Evolutionary conservation across 78 protist genomes (phyloP), one percentile per base, ranked within the genome.

Genomic region (Dictyostelium purpureum): DNA sequence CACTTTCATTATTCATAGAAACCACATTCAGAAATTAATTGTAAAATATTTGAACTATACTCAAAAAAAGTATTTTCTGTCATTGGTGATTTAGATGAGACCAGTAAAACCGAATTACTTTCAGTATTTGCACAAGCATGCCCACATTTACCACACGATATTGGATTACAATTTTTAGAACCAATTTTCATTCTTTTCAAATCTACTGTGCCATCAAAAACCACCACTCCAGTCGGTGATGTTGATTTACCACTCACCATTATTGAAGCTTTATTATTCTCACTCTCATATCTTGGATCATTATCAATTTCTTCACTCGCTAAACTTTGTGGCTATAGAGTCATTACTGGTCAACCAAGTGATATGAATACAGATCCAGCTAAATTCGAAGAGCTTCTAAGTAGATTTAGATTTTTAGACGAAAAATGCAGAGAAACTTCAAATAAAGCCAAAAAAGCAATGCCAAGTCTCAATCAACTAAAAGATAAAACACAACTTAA

Each of bases 331-430:
- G 92, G 78, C 14, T 85, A 71, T 38, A 70, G 43, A 31, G 43
- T 66, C 2, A 65, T 71, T 45, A 85, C 92, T 7, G 92, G 92
- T 40, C 92, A 85, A 73, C 92, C 92, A 85, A 73, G 82, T 40
- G 92, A 85, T 37, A 85, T 85, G 92, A 42, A 59, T 42, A 19
- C 45, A 2, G 82, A 74, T 49, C 75, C 65, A 47, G 38, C 16
- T n/a, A 54, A 54, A 43, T 52, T 56, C 43, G 82, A 56, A 2
- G 82, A 85, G 16, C 47, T 85, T 14, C 33, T 66, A 5, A 61
- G 74, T 21, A 51, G 75, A 59, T 28, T 73, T 14, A 52, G 92
- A 73, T 33, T 74, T 11, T 28, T 85, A 0, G 54, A 85, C 59
- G 80, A 66, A 21, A 70, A 73, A 47, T 38, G 66, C 14, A 77